Evolutionary conservation across 768 basidiomycete species (phyloP), one percentile per base, ranked within the genome.

Genomic region (Polyporus arcularius): DNA sequence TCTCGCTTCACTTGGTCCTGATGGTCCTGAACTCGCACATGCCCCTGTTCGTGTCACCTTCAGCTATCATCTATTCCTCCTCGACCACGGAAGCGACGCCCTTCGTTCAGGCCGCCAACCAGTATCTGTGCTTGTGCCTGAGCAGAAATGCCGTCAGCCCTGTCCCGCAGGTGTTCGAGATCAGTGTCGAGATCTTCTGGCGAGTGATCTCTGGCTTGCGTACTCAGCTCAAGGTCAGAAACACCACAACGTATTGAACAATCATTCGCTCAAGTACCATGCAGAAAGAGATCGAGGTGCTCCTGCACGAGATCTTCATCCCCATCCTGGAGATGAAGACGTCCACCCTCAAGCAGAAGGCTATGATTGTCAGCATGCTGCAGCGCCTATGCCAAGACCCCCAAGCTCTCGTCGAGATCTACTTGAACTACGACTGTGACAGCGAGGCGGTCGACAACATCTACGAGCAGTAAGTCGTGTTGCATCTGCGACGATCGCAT

Each of bases 391-490:
- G 92, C 69, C 92, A 96, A 72, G 97, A 98, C 70, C 95, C 97
- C 2, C 97, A 98, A 73, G 95, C 96, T 9, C 80, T 99, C 18
- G 97, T 99, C 32, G 97, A 99, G 73, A 87, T 98, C 58, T 99
- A 98, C 76, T 87, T 99, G 72, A 99, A 99, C 73, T 99, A 99
- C 71, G 97, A 99, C 71, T 99, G 97, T 72, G 97, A 99, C 70
- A 85, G 94, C 60, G 89, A 94, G 60, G 94, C 96, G 4, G 84
- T 84, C 10, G 96, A 97, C 70, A 98, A 99, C 75, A 96, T 98
- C 59, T 99, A 98, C 74, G 97, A 99, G 69, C 92, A 92, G 87
- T 93, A 69, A 70, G 88, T 75, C 9, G n/a, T 6, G 38, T 30
- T 43, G 45, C 43, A 41, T 18, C 45, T 64, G 57, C 47, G 31